These are phyloP conservation scores for Lotus japonicus DNA, from an alignment of 306 rosid species.

Conservation along the genomic window DNA sequence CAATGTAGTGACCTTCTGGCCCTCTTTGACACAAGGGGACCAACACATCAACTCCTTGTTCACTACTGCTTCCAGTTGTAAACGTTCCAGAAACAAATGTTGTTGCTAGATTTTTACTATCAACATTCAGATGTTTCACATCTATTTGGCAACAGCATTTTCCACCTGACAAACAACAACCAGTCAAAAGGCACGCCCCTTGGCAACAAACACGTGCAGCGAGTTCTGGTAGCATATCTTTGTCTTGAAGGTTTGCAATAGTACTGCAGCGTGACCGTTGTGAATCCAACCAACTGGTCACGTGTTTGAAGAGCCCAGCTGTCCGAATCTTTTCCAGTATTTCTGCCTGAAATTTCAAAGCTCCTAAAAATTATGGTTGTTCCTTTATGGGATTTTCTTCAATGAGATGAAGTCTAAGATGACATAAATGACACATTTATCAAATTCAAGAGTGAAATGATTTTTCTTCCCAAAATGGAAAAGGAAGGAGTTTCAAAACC, in stretches of 20 bases:
- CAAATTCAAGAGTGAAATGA: slow-evolving; percentile 2
- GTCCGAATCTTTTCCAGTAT: slow-evolving; percentile 56
- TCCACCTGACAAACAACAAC: slow-evolving; percentile 22
- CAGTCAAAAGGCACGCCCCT: slow-evolving; percentile 52
- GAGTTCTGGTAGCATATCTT: slow-evolving; percentile 37
- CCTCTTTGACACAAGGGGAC: slow-evolving; percentile 45
- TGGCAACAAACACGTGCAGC: slow-evolving; percentile 62
- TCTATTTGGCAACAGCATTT: slow-evolving; percentile 42
- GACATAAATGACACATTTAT: background rate
- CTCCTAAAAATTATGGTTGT: slow-evolving; percentile 12
- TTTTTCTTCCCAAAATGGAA: background rate
- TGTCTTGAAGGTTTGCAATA: slow-evolving; percentile 18
- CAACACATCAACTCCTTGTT: slow-evolving; percentile 66
- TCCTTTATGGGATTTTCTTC: slow-evolving; percentile 8
- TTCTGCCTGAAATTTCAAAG: slow-evolving; percentile 67
- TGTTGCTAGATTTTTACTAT: slow-evolving; percentile 43
- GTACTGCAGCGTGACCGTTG: slow-evolving; percentile 30
- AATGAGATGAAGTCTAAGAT: background rate
- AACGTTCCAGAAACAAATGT: slow-evolving; percentile 70
- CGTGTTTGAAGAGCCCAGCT: slow-evolving; percentile 54
- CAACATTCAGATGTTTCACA: slow-evolving; percentile 36
- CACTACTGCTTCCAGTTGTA: slow-evolving; percentile 32
- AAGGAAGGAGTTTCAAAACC: slow-evolving; percentile 31
- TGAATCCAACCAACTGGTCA: slow-evolving; percentile 52
- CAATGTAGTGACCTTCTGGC: slow-evolving; percentile 55